Conservation (phyloP, 495 filamentous ascomycete genomes). For the Aeminium ludgeri region DNA sequence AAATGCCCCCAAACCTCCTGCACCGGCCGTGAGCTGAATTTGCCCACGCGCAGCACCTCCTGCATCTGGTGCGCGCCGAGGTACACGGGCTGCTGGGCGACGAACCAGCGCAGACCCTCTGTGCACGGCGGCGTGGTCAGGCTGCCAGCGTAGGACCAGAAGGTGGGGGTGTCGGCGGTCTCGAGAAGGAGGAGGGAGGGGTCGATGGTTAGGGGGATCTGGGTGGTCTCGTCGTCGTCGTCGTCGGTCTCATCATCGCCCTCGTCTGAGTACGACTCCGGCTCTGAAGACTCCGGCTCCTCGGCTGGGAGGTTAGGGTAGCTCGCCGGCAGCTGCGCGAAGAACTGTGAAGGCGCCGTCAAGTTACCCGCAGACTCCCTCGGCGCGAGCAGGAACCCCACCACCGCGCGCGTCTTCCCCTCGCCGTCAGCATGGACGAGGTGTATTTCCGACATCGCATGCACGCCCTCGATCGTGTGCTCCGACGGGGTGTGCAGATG, state of each 20-base stretch:
- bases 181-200: background rate
- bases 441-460: background rate
- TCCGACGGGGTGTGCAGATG: background rate
- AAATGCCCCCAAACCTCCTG: slow-evolving; percentile 13
- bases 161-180: background rate
- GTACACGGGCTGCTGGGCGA: slow-evolving; percentile 5
- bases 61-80: slow-evolving; percentile 9
- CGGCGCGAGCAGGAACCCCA: background rate
- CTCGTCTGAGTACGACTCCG: background rate
- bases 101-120: slow-evolving; percentile 10
- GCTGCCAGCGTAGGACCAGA: background rate
- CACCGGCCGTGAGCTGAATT: slow-evolving; percentile 7
- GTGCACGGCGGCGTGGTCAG: slow-evolving; percentile 1
- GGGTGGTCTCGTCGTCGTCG: background rate
- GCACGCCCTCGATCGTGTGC: background rate
- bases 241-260: background rate
- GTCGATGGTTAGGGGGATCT: background rate
- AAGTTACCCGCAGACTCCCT: background rate
- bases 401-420: background rate
- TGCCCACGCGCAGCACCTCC: slow-evolving; percentile 8
- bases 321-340: background rate
- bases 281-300: no score
- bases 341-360: background rate
- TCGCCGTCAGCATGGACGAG: background rate
- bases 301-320: background rate